Evolutionary conservation across 345 rosid species (phyloP), one percentile per base, ranked within the genome.

Genomic region (Linum trigynum): DNA sequence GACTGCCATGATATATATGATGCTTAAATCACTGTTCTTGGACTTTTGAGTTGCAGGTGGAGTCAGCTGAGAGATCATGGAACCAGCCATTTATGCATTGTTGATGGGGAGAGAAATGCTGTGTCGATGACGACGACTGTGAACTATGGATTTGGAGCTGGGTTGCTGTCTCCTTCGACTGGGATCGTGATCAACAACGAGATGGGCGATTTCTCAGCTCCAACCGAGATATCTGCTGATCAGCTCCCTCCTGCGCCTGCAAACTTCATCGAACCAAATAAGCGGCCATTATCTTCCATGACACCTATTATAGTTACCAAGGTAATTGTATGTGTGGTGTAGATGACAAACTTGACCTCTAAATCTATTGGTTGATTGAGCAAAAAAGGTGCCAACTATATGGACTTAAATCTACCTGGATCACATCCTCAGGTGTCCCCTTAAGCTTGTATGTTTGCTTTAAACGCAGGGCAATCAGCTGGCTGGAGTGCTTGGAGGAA

Each of bases 251-350:
- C 97, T 0, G 85, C 99, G 2, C 96, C 97, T 1, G 74, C 96
- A 32, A 94, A 94, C 75, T 94, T 81, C 73, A 85, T 94, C 23
- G 60, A 66, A 65, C 81, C 96, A 38, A 86, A 86, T 71, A 94
- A 94, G 75, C 82, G 96, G 70, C 97, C 99, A 0, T 80, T 94
- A 39, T 94, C 99, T 76, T 90, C 99, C 72, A 90, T 90, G 97
- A 84, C 95, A 3, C 97, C 99, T 16, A 76, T 94, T 10, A 79
- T 94, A 38, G 79, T 94, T 66, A 86, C 92, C 65, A 94, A 88
- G 97, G 98, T 92, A 77, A n/a, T n/a, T 61, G 32, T 4, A 43
- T 16, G 17, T 36, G 17, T 23, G 32, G 32, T 23, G 1, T 23
- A 23, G 40, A 15, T 38, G 35, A 23, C 51, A 23, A 23, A 23